Base-by-base conservation (phyloP, 116 monocot species). In the Trichopus zeylanicus region DNA sequence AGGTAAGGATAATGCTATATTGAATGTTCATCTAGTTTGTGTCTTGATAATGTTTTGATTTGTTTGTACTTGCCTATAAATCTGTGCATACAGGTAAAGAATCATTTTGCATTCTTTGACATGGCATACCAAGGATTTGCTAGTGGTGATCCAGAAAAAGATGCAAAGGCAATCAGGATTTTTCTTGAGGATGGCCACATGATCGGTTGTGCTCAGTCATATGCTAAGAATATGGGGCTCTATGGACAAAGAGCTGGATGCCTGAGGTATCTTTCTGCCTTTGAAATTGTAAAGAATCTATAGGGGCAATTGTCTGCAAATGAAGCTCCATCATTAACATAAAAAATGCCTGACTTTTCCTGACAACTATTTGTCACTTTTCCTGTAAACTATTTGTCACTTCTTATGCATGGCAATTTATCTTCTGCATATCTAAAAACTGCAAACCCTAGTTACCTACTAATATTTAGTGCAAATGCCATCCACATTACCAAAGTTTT, bases 51-150 rank as follows among this genome's bases (percentile, higher is more conserved):
- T 25, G 55, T 3, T 26, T 31, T 13, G 3, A 13, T 18, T 55
- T 29, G 15, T n/a, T n/a, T n/a, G n/a, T n/a, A n/a, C 5, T 55
- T 18, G 13, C 13, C 13, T 42, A 42, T 42, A 13, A 13, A 16
- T 42, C 0, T 49, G 49, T 31, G 31, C 6, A 33, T 51, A 61
- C 57, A 97, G 97, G 75, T 81, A 61, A 97, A 97, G 77, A 87
- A 91, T 57, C 97, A 97, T 75, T 97, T 97, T 74, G 77, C 97
- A 64, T 91, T 97, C 73, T 97, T 97, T 84, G 97, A 97, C 78
- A 97, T 97, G 97, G 97, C 97, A 73, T 97, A 91, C 66, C 97
- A 97, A 97, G 97, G 97, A 37, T 97, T 97, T 77, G 97, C 97
- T 32, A 91, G 87, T 73, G 97, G 97, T 35, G 80, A 97, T 64